Base-by-base conservation (phyloP, 495 filamentous ascomycete genomes). In the Pseudomonodictys pantanalensis region DNA sequence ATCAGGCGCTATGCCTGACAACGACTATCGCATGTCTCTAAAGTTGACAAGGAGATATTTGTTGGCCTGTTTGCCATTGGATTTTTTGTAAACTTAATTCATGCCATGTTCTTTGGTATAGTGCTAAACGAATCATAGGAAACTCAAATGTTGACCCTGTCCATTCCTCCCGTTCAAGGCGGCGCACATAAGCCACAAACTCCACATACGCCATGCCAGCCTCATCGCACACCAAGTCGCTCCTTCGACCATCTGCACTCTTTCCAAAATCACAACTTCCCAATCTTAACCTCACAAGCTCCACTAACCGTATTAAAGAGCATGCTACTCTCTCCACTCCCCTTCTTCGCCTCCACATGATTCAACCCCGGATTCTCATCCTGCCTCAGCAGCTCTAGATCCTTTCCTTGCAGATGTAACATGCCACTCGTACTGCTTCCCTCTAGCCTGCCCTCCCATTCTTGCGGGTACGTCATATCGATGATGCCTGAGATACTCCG, bases 381-480 rank as follows among this genome's bases (percentile, higher is more conserved):
- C 35, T 62, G 17, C 5, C 52, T 20, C 28, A 67, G 46, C 9
- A 68, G 50, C 29, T 63, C 58, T 1, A 69, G 43, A 32, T 64
- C 59, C 22, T 48, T 46, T 1, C 66, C 66, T n/a, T 59, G 22
- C 8, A 69, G 44, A 41, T 52, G 48, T 20, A 69, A 26, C 32
- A 17, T 30, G 4, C 66, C 63, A 29, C 35, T 63, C 6, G 44
- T 17, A 22, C 52, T 48, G 2, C 46, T 59, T 1, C 66, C 66
- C 2, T 66, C 44, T 8, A 69, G 29, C 25, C 43, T 35, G 9
- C 71, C 71, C 43, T 71, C 67, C 71, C 71, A 72, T 42, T 65
- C 67, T 26, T 71, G 55, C 22, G 71, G 71, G 58, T 72, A 72
- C n/a, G 38, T 41, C 17, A 74, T 42, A 10, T 67, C 30, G 6